These are phyloP conservation scores for Pichia sp. DNA, from an alignment of 1,139 yeast species.

Conservation along the genomic window DNA sequence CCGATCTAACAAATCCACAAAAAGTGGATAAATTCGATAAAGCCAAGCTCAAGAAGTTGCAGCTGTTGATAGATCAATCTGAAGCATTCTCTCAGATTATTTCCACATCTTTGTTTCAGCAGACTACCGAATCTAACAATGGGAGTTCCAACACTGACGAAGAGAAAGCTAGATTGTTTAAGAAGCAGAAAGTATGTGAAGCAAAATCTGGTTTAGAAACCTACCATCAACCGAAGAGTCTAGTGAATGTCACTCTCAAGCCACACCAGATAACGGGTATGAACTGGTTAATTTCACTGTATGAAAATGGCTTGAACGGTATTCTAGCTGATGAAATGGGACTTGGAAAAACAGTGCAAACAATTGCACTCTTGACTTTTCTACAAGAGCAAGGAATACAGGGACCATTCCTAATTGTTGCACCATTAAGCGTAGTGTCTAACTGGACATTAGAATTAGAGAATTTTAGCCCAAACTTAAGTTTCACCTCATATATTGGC, in stretches of 20 bases:
- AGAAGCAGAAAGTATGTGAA: constrained; percentile 6
- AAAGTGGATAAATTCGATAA: constrained; percentile 7
- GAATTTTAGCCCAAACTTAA: constrained; percentile 66
- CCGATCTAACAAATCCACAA: not conserved
- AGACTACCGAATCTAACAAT: not conserved
- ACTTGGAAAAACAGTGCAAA: constrained; percentile 83
- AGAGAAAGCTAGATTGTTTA: not conserved
- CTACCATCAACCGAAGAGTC: constrained; percentile 50
- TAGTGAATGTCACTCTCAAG: constrained; percentile 65
- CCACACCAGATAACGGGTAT: constrained; percentile 85
- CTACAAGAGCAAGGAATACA: constrained; percentile 68
- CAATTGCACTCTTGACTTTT: constrained; percentile 70
- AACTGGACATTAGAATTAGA: constrained; percentile 75
- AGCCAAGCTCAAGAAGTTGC: constrained; percentile 12
- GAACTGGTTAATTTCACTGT: constrained; percentile 82
- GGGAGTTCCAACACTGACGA: not conserved
- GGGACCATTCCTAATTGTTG: constrained; percentile 84
- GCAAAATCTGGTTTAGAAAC: not conserved
- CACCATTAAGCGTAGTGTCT: constrained; percentile 79
- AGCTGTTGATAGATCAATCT: constrained; percentile 16
- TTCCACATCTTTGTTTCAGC: constrained; percentile 10
- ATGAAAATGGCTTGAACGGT: constrained; percentile 91
- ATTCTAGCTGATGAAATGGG: constrained; percentile 98
- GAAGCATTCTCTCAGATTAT: constrained; percentile 18
- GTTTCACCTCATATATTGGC: constrained; percentile 63